Conservation (phyloP, 1,284 basidiomycete species). For the Phlebopus sp. region DNA sequence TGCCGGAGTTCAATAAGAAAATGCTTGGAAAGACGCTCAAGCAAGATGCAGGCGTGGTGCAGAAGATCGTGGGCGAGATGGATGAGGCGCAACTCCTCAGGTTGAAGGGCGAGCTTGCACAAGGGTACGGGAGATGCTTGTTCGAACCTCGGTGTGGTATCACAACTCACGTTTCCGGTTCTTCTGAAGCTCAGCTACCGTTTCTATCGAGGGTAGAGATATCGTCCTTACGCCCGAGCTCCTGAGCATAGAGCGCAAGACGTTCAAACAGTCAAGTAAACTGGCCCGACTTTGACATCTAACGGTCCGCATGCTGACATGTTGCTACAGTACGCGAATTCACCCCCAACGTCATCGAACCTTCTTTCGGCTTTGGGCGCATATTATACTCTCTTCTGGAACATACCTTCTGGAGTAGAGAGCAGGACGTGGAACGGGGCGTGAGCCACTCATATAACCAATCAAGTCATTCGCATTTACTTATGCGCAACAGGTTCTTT, state of each 20-base stretch:
- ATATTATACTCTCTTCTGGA: slow-evolving; percentile 95
- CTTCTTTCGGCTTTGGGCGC: slow-evolving; percentile 96
- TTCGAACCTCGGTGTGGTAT: slow-evolving; percentile 15
- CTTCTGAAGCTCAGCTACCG: slow-evolving; percentile 42
- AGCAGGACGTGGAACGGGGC: slow-evolving; percentile 85
- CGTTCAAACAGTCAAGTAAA: slow-evolving; percentile 87
- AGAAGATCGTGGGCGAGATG: slow-evolving; percentile 67
- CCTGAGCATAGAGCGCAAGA: slow-evolving; percentile 80
- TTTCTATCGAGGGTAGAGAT: slow-evolving; percentile 62
- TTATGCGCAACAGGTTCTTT: slow-evolving; percentile 65
- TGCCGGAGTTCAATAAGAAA: slow-evolving; percentile 86
- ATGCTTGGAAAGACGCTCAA: slow-evolving; percentile 88
- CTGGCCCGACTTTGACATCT: slow-evolving; percentile 15
- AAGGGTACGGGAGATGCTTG: slow-evolving; percentile 54
- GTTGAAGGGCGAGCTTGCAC: slow-evolving; percentile 72
- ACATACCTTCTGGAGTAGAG: slow-evolving; percentile 95
- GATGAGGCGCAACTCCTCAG: slow-evolving; percentile 68
- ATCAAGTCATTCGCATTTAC: slow-evolving; percentile 12
- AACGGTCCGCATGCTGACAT: slow-evolving; percentile 9
- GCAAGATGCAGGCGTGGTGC: slow-evolving; percentile 75
- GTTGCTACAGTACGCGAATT: slow-evolving; percentile 79
- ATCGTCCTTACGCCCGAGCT: slow-evolving; percentile 77
- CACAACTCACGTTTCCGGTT: slow-evolving; percentile 17
- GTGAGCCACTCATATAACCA: slow-evolving; percentile 49
- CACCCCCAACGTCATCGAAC: slow-evolving; percentile 97